Percentiles rank a stretch among this genome's conserved stretches.
phyloP scores from a whole-genome alignment of 106 monocot species.

The Platanthera zijinensis region DNA sequence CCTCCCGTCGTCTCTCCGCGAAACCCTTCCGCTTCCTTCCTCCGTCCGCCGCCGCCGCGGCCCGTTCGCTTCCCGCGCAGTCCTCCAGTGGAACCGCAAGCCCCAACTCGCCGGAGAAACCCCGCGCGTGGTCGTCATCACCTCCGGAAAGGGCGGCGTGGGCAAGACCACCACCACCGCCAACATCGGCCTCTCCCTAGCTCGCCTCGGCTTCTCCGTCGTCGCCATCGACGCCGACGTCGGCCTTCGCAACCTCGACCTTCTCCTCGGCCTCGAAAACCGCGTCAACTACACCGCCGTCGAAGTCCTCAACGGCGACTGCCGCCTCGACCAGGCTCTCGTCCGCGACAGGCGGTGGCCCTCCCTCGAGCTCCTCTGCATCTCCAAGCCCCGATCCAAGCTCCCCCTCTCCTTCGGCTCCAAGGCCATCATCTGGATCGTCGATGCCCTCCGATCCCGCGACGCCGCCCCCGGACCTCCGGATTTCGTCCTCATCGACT shows the following conservation, averaged over 20 bases:
- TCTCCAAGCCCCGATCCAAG: conserved; percentile 14
- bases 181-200: conserved; percentile 82
- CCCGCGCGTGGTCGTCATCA: conserved; percentile 78
- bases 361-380: conserved; percentile 34
- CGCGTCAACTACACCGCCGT: conserved; percentile 21
- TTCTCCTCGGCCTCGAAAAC: conserved; percentile 90
- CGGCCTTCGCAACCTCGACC: conserved; percentile 93
- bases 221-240: conserved; percentile 78
- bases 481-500: conserved; percentile 90
- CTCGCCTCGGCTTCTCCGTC: conserved; percentile 69
- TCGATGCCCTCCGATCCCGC: conserved; percentile 34
- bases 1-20: background rate
- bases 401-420: conserved; percentile 12
- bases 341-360: conserved; percentile 19
- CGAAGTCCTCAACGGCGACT: conserved; percentile 23
- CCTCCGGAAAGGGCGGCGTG: conserved; percentile 94
- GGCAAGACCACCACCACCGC: conserved; percentile 97
- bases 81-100: conserved; percentile 58
- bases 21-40: background rate
- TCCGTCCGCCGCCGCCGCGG: background rate
- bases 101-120: conserved; percentile 64
- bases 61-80: conserved; percentile 2
- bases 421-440: conserved; percentile 15
- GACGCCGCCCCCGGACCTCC: conserved; percentile 11
- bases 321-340: conserved; percentile 29